Conservation (phyloP, 352 stramenopile genomes). For the Phytopythium aichiense region DNA sequence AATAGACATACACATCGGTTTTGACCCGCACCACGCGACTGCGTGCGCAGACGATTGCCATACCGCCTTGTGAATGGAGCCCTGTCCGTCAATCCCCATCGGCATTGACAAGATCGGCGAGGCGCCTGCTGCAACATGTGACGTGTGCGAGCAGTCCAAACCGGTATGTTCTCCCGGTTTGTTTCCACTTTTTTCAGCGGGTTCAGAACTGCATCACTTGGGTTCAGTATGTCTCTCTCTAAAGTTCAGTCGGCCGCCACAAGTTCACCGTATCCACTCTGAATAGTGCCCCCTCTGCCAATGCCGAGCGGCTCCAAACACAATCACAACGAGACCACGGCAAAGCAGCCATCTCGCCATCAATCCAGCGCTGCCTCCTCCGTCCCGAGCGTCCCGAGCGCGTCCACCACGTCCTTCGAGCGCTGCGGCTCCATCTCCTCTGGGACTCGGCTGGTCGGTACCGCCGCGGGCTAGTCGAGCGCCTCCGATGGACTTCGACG, state of each 20-base stretch:
- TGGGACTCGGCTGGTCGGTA: background rate
- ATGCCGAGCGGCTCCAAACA: background rate
- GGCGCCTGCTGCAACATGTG: background rate
- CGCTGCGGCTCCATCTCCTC: background rate
- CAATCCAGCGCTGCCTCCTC: background rate
- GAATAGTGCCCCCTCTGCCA: background rate
- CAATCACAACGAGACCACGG: background rate
- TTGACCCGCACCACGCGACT: background rate
- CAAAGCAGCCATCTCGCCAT: conserved; percentile 6
- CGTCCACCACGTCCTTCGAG: background rate
- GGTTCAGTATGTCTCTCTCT: background rate
- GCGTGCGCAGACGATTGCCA: no score
- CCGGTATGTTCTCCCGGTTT: background rate
- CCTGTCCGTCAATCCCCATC: no score
- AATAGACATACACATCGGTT: background rate
- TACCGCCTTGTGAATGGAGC: no score
- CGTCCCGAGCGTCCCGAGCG: background rate
- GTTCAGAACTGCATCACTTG: background rate
- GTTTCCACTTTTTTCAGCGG: background rate
- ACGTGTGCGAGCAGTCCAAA: background rate
- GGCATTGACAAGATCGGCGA: no score
- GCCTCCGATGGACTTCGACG: conserved; percentile 46
- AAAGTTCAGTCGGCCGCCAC: background rate
- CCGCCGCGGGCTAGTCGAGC: background rate
- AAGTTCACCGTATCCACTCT: background rate